Conservation (phyloP, 1,139 yeast species). For the Magnusiomyces suaveolens region DNA sequence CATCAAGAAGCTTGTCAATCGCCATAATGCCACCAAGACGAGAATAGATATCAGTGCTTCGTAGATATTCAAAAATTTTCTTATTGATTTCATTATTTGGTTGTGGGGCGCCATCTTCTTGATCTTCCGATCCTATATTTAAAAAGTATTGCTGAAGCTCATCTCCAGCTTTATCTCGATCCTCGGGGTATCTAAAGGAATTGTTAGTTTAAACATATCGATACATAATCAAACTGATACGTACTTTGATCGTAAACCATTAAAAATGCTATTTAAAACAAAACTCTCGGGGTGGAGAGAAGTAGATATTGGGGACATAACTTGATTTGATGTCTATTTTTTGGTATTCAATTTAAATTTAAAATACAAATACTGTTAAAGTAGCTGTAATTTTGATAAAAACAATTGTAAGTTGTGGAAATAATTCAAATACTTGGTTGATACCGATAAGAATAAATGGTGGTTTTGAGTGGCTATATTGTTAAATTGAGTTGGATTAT, state of each 20-base stretch:
- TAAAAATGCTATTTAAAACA: slow-evolving; percentile 19
- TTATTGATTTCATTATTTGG: slow-evolving; percentile 82
- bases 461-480: too few species aligned
- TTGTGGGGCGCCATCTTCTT: slow-evolving; percentile 69
- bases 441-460: too few species aligned
- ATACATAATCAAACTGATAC: slow-evolving; percentile 2
- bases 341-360: neutral
- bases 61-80: slow-evolving; percentile 74
- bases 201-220: neutral
- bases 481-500: too few species aligned
- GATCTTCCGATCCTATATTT: slow-evolving; percentile 61
- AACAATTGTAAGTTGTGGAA: too few species aligned
- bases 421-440: too few species aligned
- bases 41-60: slow-evolving; percentile 60
- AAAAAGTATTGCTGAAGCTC: slow-evolving; percentile 61
- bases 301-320: slow-evolving; percentile 9
- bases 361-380: neutral
- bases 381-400: too few species aligned
- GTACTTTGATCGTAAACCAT: slow-evolving; percentile 22
- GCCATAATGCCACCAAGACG: slow-evolving; percentile 89
- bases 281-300: slow-evolving; percentile 15
- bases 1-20: slow-evolving; percentile 74
- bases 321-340: neutral
- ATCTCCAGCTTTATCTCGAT: slow-evolving; percentile 39
- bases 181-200: slow-evolving; percentile 25